phyloP scores from a whole-genome alignment of 2,329 filamentous ascomycete species.

The Trichoderma breve region DNA sequence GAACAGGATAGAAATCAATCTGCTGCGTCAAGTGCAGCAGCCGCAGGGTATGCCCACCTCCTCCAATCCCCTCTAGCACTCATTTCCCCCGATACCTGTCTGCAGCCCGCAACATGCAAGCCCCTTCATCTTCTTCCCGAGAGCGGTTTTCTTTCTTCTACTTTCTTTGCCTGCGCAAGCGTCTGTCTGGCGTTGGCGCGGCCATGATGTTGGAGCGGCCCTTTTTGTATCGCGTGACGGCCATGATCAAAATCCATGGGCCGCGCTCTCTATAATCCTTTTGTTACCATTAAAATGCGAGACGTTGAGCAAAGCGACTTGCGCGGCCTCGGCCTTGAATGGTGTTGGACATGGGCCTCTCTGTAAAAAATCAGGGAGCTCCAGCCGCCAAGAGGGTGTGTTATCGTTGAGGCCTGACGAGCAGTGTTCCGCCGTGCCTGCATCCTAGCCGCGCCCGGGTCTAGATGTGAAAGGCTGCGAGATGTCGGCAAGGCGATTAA shows the following conservation, averaged over 20 bases:
- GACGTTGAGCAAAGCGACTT: conserved; percentile 20
- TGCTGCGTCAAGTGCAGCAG: conserved; percentile 26
- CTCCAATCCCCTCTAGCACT: conserved; percentile 25
- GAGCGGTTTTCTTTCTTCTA: not conserved
- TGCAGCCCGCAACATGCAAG: not conserved
- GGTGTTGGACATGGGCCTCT: conserved; percentile 16
- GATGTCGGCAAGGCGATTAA: conserved; percentile 18
- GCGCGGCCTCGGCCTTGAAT: conserved; percentile 13
- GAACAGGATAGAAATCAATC: conserved; percentile 28
- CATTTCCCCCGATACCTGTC: conserved; percentile 26
- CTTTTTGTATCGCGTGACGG: conserved; percentile 21
- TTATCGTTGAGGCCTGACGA: not conserved
- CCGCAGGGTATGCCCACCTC: conserved; percentile 35
- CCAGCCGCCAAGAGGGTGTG: conserved; percentile 11
- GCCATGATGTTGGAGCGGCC: conserved; percentile 16
- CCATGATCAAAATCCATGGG: conserved; percentile 17
- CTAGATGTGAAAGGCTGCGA: conserved; percentile 17
- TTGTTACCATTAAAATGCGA: conserved; percentile 20
- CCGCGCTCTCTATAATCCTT: conserved; percentile 12
- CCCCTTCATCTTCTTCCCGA: not conserved
- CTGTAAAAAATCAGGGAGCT: conserved; percentile 22
- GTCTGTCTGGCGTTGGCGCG: not conserved
- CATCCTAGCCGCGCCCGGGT: conserved; percentile 13
- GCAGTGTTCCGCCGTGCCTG: conserved; percentile 14
- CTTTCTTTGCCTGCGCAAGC: conserved; percentile 1